phyloP scores from a whole-genome alignment of 805 yeast species.

The Nakazawaea holstii region DNA sequence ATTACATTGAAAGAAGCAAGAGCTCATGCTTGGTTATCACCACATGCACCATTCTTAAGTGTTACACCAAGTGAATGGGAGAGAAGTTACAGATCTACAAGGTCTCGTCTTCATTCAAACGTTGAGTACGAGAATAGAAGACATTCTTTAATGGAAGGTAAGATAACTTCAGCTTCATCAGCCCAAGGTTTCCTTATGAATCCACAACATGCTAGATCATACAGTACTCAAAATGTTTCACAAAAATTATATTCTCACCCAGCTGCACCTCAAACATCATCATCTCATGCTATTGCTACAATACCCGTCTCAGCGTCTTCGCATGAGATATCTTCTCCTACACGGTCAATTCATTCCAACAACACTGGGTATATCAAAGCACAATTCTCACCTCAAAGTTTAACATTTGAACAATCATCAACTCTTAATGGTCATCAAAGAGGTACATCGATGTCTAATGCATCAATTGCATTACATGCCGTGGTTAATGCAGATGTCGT shows the following conservation, averaged over 20 bases:
- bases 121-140: conserved; percentile 24
- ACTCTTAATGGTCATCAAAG: background rate
- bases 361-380: background rate
- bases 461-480: conserved; percentile 66
- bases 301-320: conserved; percentile 28
- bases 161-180: conserved; percentile 25
- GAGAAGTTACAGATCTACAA: conserved; percentile 41
- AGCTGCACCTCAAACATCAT: conserved; percentile 65
- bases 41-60: conserved; percentile 75
- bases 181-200: conserved; percentile 30
- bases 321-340: background rate
- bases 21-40: conserved; percentile 84
- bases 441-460: conserved; percentile 33
- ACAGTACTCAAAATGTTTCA: conserved; percentile 32
- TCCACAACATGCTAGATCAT: conserved; percentile 26
- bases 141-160: conserved; percentile 35
- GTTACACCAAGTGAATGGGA: conserved; percentile 94
- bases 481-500: conserved; percentile 59
- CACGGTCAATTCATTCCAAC: background rate
- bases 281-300: conserved; percentile 50
- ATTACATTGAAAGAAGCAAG: conserved; percentile 64
- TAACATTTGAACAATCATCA: background rate
- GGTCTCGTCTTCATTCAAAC: conserved; percentile 16
- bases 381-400: background rate
- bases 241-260: conserved; percentile 43